These are phyloP conservation scores for Kodamaea sagamina DNA, from an alignment of 805 yeast species.

Conservation along the genomic window DNA sequence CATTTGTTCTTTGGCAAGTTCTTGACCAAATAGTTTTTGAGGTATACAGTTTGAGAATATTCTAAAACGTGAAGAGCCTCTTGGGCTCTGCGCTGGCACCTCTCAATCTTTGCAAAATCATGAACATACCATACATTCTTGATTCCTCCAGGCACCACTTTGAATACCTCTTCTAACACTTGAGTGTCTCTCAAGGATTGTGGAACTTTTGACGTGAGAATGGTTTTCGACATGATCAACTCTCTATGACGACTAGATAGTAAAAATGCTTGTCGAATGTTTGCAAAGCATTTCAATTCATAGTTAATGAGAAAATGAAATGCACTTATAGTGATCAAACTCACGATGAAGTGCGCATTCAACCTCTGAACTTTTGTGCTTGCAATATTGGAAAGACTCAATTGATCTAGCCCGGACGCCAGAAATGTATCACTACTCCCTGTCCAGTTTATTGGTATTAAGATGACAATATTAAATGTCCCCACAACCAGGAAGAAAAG, in stretches of 20 bases:
- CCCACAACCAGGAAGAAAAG: constrained; percentile 56
- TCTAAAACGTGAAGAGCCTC: constrained; percentile 34
- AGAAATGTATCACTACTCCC: constrained; percentile 33
- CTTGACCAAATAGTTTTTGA: constrained; percentile 38
- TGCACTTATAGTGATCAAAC: constrained; percentile 53
- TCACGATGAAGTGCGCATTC: constrained; percentile 63
- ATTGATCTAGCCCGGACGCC: constrained; percentile 59
- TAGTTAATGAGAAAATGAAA: constrained; percentile 56
- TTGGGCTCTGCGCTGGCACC: constrained; percentile 23
- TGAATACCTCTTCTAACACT: constrained; percentile 30
- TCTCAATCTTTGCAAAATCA: constrained; percentile 25
- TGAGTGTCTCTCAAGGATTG: constrained; percentile 25
- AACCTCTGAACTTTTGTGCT: constrained; percentile 49
- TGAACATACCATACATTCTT: constrained; percentile 60
- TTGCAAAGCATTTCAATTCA: constrained; percentile 57
- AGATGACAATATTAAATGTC: constrained; percentile 53
- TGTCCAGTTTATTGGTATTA: constrained; percentile 63
- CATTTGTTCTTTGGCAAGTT: not conserved
- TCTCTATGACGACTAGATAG: constrained; percentile 26
- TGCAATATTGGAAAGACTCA: constrained; percentile 73
- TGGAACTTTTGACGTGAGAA: constrained; percentile 53
- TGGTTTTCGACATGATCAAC: constrained; percentile 29
- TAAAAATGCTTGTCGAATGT: constrained; percentile 48
- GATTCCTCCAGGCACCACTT: constrained; percentile 55
- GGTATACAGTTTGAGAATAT: constrained; percentile 22